These are phyloP conservation scores for Ogataea hybrid DNA, from an alignment of 1,139 yeast species.

Conservation along the genomic window DNA sequence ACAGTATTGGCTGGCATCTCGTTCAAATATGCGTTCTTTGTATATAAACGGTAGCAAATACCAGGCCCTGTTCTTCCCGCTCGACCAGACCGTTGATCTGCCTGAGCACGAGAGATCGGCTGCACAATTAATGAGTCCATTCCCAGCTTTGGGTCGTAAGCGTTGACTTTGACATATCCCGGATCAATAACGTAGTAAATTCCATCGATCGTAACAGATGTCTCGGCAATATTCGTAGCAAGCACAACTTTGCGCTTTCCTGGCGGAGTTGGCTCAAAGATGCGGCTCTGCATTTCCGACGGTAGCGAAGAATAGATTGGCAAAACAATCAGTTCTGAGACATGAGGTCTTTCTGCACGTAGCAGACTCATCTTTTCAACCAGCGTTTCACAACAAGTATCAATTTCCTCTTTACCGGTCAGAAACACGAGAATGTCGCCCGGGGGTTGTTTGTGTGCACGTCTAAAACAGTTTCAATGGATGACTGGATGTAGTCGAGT, in stretches of 20 bases:
- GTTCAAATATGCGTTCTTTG: conserved; percentile 59
- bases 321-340: conserved; percentile 68
- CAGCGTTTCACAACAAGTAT: conserved; percentile 78
- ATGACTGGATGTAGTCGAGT: conserved; percentile 78
- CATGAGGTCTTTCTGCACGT: conserved; percentile 46
- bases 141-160: conserved; percentile 71
- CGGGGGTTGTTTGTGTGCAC: conserved; percentile 74
- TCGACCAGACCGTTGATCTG: conserved; percentile 78
- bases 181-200: conserved; percentile 76
- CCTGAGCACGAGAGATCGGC: conserved; percentile 82
- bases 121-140: conserved; percentile 74
- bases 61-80: conserved; percentile 92
- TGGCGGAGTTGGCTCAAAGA: conserved; percentile 72
- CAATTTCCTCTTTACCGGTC: conserved; percentile 93
- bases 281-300: conserved; percentile 66
- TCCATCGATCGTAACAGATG: conserved; percentile 80
- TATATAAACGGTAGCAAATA: conserved; percentile 70
- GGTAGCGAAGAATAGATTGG: conserved; percentile 87
- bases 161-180: conserved; percentile 76
- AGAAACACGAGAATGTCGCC: conserved; percentile 86
- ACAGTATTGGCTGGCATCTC: conserved; percentile 86
- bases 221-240: conserved; percentile 82
- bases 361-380: conserved; percentile 64
- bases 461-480: conserved; percentile 77
- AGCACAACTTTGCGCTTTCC: conserved; percentile 71